Evolutionary conservation across 2,329 filamentous ascomycete genomes (phyloP), one percentile per base, ranked within the genome.

Genomic region (Trichoderma gracile): DNA sequence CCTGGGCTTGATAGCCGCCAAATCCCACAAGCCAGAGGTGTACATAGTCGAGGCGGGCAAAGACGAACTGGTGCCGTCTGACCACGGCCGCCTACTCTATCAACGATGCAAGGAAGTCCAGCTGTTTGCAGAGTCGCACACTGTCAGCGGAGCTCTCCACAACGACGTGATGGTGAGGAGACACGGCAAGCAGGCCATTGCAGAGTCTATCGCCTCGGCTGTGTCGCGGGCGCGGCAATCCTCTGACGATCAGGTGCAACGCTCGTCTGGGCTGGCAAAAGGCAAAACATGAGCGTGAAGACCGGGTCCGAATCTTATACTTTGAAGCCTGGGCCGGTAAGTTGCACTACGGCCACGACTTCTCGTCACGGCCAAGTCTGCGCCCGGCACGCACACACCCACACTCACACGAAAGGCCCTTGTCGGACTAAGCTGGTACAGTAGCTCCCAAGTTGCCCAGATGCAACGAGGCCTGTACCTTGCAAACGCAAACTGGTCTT

Each of bases 21-120:
- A 67, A 61, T 70, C 64, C 25, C 63, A 65, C 49, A 67, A 66
- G 10, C 81, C 81, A 1, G 71, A 71, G 5, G 70, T 85, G 2
- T 78, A 82, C 54, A 82, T 87, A 43, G 71, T 87, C 6, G 80
- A 86, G 71, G 85, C 84, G 25, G 84, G 79, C 3, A 84, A 79
- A 66, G 85, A 87, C 68, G 85, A 88, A 71, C 72, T 88, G 19
- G 85, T 88, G 0, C 85, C 85, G 0, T 73, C 76, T 25, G 76
- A 80, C 50, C 83, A 87, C 63, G 81, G 78, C 14, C 73, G 78
- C 40, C 71, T 75, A 55, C 74, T 87, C 7, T 74, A 80, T 59
- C 73, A 78, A 65, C 77, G 79, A 61, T 87, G 84, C 68, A 65
- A 73, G 63, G 78, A 82, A 21, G 72, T 86, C 23, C 78, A 78